Conservation (phyloP, 2,329 filamentous ascomycete genomes). For the Plectosphaerella cucumerina region DNA sequence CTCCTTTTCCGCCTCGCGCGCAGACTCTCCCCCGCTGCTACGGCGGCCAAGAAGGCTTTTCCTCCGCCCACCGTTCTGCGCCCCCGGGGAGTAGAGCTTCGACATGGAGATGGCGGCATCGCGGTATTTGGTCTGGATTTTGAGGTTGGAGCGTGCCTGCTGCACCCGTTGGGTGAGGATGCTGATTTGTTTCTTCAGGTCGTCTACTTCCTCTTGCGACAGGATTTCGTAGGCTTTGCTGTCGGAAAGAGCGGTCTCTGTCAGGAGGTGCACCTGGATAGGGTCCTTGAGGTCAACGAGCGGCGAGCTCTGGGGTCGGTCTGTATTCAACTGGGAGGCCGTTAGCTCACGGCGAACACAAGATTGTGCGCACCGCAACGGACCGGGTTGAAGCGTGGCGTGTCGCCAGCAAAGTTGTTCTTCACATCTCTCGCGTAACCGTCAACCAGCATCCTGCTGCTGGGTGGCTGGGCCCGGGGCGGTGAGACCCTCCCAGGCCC, state of each 20-base stretch:
- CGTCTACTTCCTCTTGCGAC: conserved; percentile 87
- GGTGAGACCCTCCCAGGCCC: conserved; percentile 24
- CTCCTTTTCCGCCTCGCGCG: conserved; percentile 67
- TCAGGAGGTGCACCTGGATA: conserved; percentile 85
- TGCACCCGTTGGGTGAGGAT: conserved; percentile 73
- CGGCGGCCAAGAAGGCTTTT: conserved; percentile 41
- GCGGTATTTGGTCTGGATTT: conserved; percentile 87
- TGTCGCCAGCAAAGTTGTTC: conserved; percentile 49
- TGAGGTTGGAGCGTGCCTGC: conserved; percentile 75
- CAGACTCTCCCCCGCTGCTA: conserved; percentile 43
- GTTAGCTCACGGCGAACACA: background rate
- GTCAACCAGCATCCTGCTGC: conserved; percentile 49
- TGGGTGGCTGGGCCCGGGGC: conserved; percentile 29
- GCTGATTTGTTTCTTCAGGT: conserved; percentile 81
- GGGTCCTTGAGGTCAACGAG: conserved; percentile 62
- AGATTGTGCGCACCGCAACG: conserved; percentile 18
- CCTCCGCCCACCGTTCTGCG: conserved; percentile 39
- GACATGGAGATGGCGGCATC: conserved; percentile 88
- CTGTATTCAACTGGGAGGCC: conserved; percentile 42
- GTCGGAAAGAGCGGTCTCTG: conserved; percentile 88
- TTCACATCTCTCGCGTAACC: conserved; percentile 55
- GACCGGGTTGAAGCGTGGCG: conserved; percentile 55
- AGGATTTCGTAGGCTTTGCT: conserved; percentile 81
- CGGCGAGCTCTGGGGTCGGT: conserved; percentile 49
- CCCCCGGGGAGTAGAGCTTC: conserved; percentile 67